Base-by-base conservation (phyloP, 2,329 filamentous ascomycete species). In the Colletotrichum siamense region DNA sequence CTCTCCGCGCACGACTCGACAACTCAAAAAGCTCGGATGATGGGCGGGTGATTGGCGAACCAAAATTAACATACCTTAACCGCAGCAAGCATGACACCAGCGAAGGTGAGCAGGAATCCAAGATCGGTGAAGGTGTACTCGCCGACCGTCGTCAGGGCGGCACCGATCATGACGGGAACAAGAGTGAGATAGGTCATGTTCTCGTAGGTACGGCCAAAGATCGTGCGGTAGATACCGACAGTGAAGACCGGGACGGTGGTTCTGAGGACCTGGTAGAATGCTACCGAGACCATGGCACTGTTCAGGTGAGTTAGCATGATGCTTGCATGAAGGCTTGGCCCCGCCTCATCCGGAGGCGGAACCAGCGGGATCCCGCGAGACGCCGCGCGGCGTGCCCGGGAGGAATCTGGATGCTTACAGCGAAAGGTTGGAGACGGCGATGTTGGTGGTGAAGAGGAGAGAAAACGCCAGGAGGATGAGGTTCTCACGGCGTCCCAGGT, bases 191-290 rank as follows among this genome's bases (percentile, higher is more conserved):
- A 93, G 16, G 91, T 92, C 78, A 87, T 85, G 36, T 80, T 86
- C 75, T 89, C 87, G 82, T 92, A 93, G 22, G 86, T 88, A 70
- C 90, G 89, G 76, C 85, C 82, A 81, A 90, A 92, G 81, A 88
- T 87, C 67, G 90, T 80, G 68, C 90, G 89, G 85, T 91, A 92
- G 81, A 93, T 91, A 77, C 91, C 82, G 72, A 92, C 89, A 69
- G 91, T 92, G 81, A 92, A 91, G 79, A 92, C 87, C 32, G 92
- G 91, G 76, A 88, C 90, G 24, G 91, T 90, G 76, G 91, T 92
- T 78, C 91, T 89, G 82, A 93, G 89, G 74, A 92, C 91, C 82
- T 93, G 91, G 82, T 93, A 92, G 83, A 93, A 93, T 3, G 92
- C 90, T n/a, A 93, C 90, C 1, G 91, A 92, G 49, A 92, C 91